Conservation (phyloP, 805 yeast species). For the Ogataea saltuana region DNA sequence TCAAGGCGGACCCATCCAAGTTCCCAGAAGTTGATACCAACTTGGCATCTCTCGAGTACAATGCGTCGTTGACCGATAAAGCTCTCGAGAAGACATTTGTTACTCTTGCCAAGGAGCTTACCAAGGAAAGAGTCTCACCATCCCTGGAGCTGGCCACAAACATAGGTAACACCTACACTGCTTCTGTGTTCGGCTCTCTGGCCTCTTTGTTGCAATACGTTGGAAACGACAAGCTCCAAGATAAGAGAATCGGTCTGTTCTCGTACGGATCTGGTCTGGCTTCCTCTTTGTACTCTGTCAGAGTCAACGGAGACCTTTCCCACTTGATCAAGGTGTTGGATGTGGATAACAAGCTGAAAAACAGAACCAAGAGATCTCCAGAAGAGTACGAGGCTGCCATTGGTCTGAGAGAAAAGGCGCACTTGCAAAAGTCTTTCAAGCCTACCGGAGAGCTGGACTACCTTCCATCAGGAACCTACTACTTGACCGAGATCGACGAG, state of each 20-base stretch:
- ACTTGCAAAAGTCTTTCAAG: conserved; percentile 72
- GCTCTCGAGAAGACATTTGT: conserved; percentile 82
- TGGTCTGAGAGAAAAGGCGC: conserved; percentile 84
- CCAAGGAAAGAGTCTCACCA: conserved; percentile 71
- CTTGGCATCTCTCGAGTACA: conserved; percentile 62
- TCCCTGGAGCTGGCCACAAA: conserved; percentile 88
- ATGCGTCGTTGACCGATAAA: conserved; percentile 77
- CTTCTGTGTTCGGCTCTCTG: conserved; percentile 84
- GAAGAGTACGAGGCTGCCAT: conserved; percentile 79
- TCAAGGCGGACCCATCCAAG: conserved; percentile 62
- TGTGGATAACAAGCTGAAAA: conserved; percentile 64
- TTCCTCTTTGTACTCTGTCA: conserved; percentile 78
- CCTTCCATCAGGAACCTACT: conserved; percentile 76
- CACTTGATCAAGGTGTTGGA: conserved; percentile 63
- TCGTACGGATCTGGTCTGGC: conserved; percentile 99
- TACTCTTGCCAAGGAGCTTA: conserved; percentile 67
- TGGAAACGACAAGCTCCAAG: conserved; percentile 71
- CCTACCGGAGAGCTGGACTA: conserved; percentile 80
- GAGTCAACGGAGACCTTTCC: conserved; percentile 78
- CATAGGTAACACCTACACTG: conserved; percentile 98
- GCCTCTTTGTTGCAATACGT: conserved; percentile 77
- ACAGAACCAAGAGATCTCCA: conserved; percentile 71
- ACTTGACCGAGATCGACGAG: conserved; percentile 81
- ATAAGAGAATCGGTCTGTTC: conserved; percentile 86
- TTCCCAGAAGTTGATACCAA: conserved; percentile 58